Base-by-base conservation (phyloP, 768 basidiomycete genomes). In the Pholiota microspora region DNA sequence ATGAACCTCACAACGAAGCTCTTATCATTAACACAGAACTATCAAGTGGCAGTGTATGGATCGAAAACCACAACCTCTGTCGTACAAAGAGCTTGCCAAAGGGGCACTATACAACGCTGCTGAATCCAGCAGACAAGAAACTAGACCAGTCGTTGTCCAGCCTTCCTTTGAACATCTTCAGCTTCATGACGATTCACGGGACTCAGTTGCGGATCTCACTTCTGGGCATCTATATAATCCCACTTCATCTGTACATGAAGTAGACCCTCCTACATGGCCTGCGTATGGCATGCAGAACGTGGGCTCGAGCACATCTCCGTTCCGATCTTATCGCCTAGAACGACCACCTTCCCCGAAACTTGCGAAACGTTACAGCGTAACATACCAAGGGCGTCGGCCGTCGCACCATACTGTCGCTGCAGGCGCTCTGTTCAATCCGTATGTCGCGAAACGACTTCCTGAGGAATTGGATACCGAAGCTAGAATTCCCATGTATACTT, bases 221-320 rank as follows among this genome's bases (percentile, higher is more conserved):
- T 38, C 51, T 6, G 51, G 51, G n/a, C 51, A 51, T 29, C 29
- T 51, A 16, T 51, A 29, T 24, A 51, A 51, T 21, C 51, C 51
- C 24, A 51, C 51, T 3, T 51, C 51, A 6, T 51, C 51, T 7
- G 12, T 18, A 25, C 38, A 51, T 21, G 51, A 44, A 13, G 51
- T 51, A 3, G 51, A 51, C 29, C 51, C 51, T 5, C 51, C 51
- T 7, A 51, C 51, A 6, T 51, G 51, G 51, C 51, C 51, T n/a
- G 51, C 40, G 4, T 35, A 51, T 29, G 51, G 51, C 29, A 51
- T 51, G 51, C 40, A 51, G n/a, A 51, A 51, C 12, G 51, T 51
- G 4, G 38, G 38, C 1, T 13, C 51, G 13, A 44, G 36, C 9
- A 21, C 10, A 7, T 44, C 51, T 28, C 40, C 51, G 15, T 51